Evolutionary conservation across 192 early-diverging fungal genomes (phyloP), one percentile per base, ranked within the genome.

Genomic region (Piromyces finnis): DNA sequence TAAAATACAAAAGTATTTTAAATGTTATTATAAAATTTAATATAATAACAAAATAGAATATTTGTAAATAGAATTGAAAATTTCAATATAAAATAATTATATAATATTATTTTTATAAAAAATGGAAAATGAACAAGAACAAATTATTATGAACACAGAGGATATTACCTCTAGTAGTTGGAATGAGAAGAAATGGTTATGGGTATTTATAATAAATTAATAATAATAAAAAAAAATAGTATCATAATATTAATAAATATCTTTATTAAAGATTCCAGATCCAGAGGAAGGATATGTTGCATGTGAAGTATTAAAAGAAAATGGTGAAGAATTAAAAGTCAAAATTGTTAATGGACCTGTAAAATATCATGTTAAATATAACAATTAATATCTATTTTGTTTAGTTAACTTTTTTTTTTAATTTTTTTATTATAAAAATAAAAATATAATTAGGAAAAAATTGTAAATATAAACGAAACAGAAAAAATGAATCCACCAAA

Each of bases 401-500:
- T 35, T 7, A 7, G 3, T 7, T 35, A 35, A 35, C 12, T 35
- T 35, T 35, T 35, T 35, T 35, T 12, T 35, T 35, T 3, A 35
- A 35, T 35, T 35, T 7, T 35, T 35, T 35, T 7, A 35, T 35
- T 37, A 37, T 37, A 37, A 80, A 79, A 0, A 28, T 26, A 5
- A 78, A 17, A 16, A 36, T n/a, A 5, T 79, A 11, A 30, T n/a
- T 6, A 93, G 91, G 91, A 93, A 84, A 86, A 88, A 77, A 86
- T 86, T 12, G 91, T 96, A 77, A 90, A 90, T 83, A 88, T 93
- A 79, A 94, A 92, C 83, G 93, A 91, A 77, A 94, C 93, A 11
- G 92, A 96, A 79, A 96, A 97, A 84, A 97, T 98, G 94, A 99
- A 99, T 80, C 97, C 97, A 79, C 97, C 97, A 81, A 98, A 99